Evolutionary conservation across 495 filamentous ascomycete genomes (phyloP), one percentile per base, ranked within the genome.

Genomic region (Talaromyces liani): DNA sequence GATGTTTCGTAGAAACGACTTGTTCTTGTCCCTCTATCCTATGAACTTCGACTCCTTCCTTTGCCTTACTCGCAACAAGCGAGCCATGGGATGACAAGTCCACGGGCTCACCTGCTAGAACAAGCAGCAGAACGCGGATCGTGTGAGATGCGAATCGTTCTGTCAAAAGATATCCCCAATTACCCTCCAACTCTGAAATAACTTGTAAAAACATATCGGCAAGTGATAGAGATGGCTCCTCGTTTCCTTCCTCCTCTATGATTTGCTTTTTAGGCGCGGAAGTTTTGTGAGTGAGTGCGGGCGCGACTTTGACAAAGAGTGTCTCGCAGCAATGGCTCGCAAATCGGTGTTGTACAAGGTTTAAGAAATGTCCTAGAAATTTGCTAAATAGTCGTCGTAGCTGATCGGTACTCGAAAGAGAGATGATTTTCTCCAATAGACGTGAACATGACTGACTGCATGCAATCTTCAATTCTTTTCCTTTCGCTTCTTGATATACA

Each of bases 301-400:
- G 86, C 18, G 92, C 93, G 8, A 89, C 88, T 62, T 88, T 84
- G 39, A 92, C 79, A 69, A 98, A 97, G 9, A 98, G 80, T 16
- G 90, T 92, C 77, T 98, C 94, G 73, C 93, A 97, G 71, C 93
- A 98, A 75, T 98, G 94, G 60, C 91, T 91, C 4, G 94, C 94
- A 70, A 98, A 98, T 29, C 93, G 88, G 73, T 98, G 94, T 69
- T 94, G 92, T 24, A 97, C 85, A 31, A 97, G 82, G 68, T 91
- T 85, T 59, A 96, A 72, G 75, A 97, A 97, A 69, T 98, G 88
- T n/a, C 90, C 88, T 49, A 81, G 84, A 70, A 98, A 97, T 55
- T 88, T 89, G 62, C 81, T 81, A 72, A 96, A 97, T 27, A 98
- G 72, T 54, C 79, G 81, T 76, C 96, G 96, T 66, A 97, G 85